Evolutionary conservation across 352 stramenopile species (phyloP).

Genomic region (Phytopythium vexans): DNA sequence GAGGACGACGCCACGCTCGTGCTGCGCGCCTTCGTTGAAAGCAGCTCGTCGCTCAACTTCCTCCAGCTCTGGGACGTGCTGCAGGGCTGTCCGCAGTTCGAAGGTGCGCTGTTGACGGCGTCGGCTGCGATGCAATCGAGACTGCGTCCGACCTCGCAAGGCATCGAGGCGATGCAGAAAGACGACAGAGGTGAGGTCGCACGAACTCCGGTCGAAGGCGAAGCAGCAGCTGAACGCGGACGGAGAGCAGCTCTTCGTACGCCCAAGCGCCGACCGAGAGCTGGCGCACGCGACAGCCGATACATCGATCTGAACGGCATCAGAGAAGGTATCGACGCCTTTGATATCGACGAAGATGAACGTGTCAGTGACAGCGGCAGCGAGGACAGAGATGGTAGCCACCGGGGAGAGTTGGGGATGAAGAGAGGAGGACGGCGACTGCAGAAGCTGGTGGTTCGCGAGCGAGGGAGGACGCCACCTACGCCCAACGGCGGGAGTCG

Average conservation of each 20-base stretch:
- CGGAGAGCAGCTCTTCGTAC: not conserved
- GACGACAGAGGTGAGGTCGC: not conserved
- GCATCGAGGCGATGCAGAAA: too few species aligned
- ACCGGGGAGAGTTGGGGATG: not conserved
- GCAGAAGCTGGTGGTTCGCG: slow-evolving; percentile 37
- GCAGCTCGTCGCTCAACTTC: slow-evolving; percentile 40
- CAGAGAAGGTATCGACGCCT: slow-evolving; percentile 48
- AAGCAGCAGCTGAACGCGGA: not conserved
- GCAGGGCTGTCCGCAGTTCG: slow-evolving; percentile 42
- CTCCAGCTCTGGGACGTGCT: slow-evolving; percentile 48
- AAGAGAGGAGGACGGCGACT: slow-evolving; percentile 11
- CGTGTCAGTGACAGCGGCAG: slow-evolving; percentile 9
- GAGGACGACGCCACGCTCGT: slow-evolving; percentile 47
- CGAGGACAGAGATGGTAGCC: slow-evolving; percentile 12
- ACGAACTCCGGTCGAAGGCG: not conserved
- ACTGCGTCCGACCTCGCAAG: too few species aligned
- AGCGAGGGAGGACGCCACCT: slow-evolving; percentile 20
- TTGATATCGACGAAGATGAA: slow-evolving; percentile 27
- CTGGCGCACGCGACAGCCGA: slow-evolving; percentile 11
- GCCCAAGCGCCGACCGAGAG: slow-evolving; percentile 7
- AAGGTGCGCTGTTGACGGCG: slow-evolving; percentile 28
- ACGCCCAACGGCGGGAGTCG: not conserved
- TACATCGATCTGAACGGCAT: slow-evolving; percentile 52
- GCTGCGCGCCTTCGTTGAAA: slow-evolving; percentile 44
- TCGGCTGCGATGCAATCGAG: not conserved